These are phyloP conservation scores for Kwoniella dendrophila DNA, from an alignment of 768 basidiomycete genomes.

Conservation along the genomic window DNA sequence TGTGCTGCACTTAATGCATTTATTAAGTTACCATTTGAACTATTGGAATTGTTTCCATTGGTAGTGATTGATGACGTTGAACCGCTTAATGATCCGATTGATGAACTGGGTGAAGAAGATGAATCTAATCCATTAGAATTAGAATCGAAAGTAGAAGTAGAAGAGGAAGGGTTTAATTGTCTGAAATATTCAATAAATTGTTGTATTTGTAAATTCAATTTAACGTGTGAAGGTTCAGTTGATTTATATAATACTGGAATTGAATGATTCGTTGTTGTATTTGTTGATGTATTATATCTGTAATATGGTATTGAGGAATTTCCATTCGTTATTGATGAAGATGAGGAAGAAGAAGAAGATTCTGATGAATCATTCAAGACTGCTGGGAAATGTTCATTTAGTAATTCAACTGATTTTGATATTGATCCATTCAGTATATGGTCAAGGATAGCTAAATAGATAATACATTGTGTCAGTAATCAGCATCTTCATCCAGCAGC, in stretches of 20 bases:
- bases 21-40: conserved; percentile 27
- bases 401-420: conserved; percentile 67
- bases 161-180: conserved; percentile 64
- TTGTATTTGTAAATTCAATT: conserved; percentile 81
- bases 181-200: conserved; percentile 81
- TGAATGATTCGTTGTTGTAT: conserved; percentile 11
- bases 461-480: not conserved
- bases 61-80: not conserved
- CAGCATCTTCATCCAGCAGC: not conserved
- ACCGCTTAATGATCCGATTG: conserved; percentile 51
- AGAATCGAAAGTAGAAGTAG: conserved; percentile 54
- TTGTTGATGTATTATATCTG: not conserved
- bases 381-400: conserved; percentile 73
- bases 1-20: conserved; percentile 57
- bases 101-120: conserved; percentile 70
- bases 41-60: not conserved
- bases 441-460: conserved; percentile 67
- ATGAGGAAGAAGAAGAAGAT: not conserved
- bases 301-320: not conserved
- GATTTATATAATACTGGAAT: conserved; percentile 56
- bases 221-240: conserved; percentile 71
- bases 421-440: conserved; percentile 76
- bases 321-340: conserved; percentile 11
- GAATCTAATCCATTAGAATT: no score
- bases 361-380: conserved; percentile 63